Evolutionary conservation across 306 rosid species (phyloP), one percentile per base, ranked within the genome.

Genomic region (Vicia faba): DNA sequence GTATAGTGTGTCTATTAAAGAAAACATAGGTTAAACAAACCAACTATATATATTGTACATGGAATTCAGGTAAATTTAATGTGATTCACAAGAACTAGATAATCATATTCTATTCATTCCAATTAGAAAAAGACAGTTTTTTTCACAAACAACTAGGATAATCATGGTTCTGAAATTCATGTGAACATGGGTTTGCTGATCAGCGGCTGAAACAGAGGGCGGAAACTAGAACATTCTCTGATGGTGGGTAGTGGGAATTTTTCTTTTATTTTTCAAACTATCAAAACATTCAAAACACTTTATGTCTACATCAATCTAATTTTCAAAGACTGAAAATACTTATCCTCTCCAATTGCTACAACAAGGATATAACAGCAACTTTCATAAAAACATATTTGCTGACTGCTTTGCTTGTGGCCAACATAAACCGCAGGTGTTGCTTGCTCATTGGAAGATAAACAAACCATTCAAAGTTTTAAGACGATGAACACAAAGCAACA

Each of bases 131-230:
- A 11, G 57, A 51, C 57, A 51, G n/a, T 23, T 23, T 19, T 49
- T 50, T 20, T 48, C 54, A 48, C 13, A 49, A 49, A 40, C 11
- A 50, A 19, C 29, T 8, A 50, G 5, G 57, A 50, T 10, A 50
- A 54, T 25, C 16, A 26, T 53, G 46, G 5, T 39, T 53, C 40
- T 15, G 25, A 61, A 50, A 53, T 62, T 72, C 19, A 35, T 15
- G 18, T 15, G 18, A 26, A 15, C 19, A 19, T 38, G 64, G 55
- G 20, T 51, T 5, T 51, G 56, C 8, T 50, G n/a, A 53, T 23
- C 33, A 23, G 59, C 8, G 8, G 59, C 59, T 23, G 1, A 69
- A 75, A 69, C 75, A 54, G 61, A 10, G 70, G 64, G 75, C 73
- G 31, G 16, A 23, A 51, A 26, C 36, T 29, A 75, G 70, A 68